Evolutionary conservation across 129 eudicot genomes (phyloP).

Genomic region (Arctium lappa): DNA sequence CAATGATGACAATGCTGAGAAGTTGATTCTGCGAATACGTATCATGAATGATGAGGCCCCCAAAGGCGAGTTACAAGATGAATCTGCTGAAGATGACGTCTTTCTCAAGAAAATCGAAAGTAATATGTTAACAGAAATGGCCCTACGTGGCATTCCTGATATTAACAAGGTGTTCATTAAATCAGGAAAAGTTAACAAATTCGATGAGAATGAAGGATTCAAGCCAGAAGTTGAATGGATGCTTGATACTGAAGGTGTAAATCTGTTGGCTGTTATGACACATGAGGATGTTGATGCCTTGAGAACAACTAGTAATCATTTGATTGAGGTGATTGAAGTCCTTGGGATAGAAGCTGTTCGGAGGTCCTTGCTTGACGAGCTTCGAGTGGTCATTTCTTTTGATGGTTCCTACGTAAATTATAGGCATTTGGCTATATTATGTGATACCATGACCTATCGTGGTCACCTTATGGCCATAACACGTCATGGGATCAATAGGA

Average conservation of each 20-base stretch:
- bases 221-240: constrained; percentile 88
- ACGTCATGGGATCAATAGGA: constrained; percentile 93
- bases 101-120: constrained; percentile 89
- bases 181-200: constrained; percentile 60
- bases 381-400: constrained; percentile 91
- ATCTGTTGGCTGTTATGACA: constrained; percentile 85
- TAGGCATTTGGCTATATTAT: constrained; percentile 84
- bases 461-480: constrained; percentile 98
- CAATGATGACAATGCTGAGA: constrained; percentile 91
- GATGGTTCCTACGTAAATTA: constrained; percentile 96
- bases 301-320: constrained; percentile 89
- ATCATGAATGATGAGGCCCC: constrained; percentile 97
- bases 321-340: constrained; percentile 94
- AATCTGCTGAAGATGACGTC: constrained; percentile 96
- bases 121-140: constrained; percentile 95
- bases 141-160: constrained; percentile 90
- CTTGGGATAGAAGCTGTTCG: constrained; percentile 98
- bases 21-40: constrained; percentile 89
- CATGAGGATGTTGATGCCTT: constrained; percentile 90
- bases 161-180: constrained; percentile 95
- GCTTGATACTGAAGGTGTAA: constrained; percentile 97
- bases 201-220: constrained; percentile 77
- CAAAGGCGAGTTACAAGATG: constrained; percentile 79
- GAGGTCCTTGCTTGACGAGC: constrained; percentile 76
- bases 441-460: constrained; percentile 97